A percentile compares a stretch with the other conserved stretches of the same genome.
Evolutionary conservation across 345 rosid genomes (phyloP).

Genomic region (Populus simonii): DNA sequence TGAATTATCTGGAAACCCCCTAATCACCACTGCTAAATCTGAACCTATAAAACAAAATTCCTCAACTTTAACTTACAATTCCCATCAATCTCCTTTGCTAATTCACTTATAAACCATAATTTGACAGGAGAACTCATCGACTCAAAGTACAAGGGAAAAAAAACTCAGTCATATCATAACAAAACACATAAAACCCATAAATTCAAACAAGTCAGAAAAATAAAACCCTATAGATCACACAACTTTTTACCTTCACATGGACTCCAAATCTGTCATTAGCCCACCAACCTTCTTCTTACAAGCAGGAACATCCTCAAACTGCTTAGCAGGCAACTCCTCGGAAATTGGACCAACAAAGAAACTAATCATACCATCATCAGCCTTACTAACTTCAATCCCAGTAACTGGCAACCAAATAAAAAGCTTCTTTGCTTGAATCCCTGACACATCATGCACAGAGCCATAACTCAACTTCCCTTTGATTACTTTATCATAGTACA

Average conservation of each 20-base stretch:
- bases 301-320: conserved; percentile 51
- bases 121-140: too few species aligned
- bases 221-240: background rate
- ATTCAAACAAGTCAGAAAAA: background rate
- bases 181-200: background rate
- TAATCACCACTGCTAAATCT: background rate
- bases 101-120: too few species aligned
- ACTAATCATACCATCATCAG: conserved; percentile 38
- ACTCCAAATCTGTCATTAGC: conserved; percentile 19
- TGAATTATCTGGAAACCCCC: background rate
- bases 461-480: conserved; percentile 61
- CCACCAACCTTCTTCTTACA: conserved; percentile 41
- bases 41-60: too few species aligned
- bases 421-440: conserved; percentile 64
- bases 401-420: conserved; percentile 67
- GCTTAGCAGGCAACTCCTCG: conserved; percentile 53
- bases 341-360: conserved; percentile 75
- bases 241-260: conserved; percentile 28
- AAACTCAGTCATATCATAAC: background rate
- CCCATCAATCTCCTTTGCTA: background rate
- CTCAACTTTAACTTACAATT: background rate
- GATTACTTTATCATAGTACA: conserved; percentile 51
- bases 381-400: conserved; percentile 40
- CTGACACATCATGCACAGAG: conserved; percentile 46
- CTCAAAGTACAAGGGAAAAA: background rate